These are phyloP conservation scores for Cryptococcus sp. DNA, from an alignment of 1,284 basidiomycete genomes.

Conservation along the genomic window DNA sequence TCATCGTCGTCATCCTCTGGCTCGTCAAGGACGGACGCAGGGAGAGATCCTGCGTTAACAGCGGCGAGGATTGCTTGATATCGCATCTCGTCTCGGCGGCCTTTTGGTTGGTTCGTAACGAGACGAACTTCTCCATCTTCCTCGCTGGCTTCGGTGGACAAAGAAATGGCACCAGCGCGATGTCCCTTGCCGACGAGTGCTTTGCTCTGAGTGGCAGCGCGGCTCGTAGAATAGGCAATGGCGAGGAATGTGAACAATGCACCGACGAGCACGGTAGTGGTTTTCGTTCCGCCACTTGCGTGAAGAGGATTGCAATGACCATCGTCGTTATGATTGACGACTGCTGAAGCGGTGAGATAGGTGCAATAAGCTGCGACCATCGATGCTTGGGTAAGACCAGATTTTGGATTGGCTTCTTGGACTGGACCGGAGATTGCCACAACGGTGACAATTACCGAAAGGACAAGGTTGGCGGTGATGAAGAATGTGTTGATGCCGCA, in stretches of 20 bases:
- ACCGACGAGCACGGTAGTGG: constrained; percentile 85
- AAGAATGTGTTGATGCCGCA: constrained; percentile 90
- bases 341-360: constrained; percentile 90
- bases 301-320: constrained; percentile 82
- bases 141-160: constrained; percentile 59
- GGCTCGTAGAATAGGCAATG: constrained; percentile 94
- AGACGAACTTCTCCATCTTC: constrained; percentile 62
- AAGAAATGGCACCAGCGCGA: constrained; percentile 58
- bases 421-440: constrained; percentile 81
- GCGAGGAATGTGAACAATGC: constrained; percentile 96
- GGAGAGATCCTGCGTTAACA: constrained; percentile 94
- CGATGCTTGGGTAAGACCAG: constrained; percentile 90
- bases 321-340: constrained; percentile 84
- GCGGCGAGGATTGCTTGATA: constrained; percentile 95
- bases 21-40: constrained; percentile 87
- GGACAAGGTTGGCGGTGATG: constrained; percentile 87
- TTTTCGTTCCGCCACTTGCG: constrained; percentile 65
- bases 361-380: constrained; percentile 98
- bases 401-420: constrained; percentile 91
- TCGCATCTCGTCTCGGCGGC: constrained; percentile 76
- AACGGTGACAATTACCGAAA: constrained; percentile 78
- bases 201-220: constrained; percentile 92
- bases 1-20: constrained; percentile 72
- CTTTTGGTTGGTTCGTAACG: constrained; percentile 80
- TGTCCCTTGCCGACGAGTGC: constrained; percentile 76